Evolutionary conservation across 2,329 filamentous ascomycete species (phyloP).

Genomic region (Aspergillus thermomutatus): DNA sequence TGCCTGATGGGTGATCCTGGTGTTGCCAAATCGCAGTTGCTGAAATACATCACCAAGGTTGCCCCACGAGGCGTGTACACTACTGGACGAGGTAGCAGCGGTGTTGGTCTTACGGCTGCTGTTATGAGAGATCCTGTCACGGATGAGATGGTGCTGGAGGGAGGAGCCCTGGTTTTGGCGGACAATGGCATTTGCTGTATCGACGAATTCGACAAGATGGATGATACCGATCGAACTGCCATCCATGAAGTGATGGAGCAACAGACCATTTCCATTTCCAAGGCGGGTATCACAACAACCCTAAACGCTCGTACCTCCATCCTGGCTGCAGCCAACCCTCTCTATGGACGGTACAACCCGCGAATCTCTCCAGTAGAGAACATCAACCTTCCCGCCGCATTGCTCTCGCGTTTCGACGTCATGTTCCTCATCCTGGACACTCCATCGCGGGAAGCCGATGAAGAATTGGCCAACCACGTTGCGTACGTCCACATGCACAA

Average conservation of each 20-base stretch:
- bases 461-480: conserved; percentile 92
- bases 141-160: conserved; percentile 75
- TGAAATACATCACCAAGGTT: conserved; percentile 98
- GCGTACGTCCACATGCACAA: conserved; percentile 97
- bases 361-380: conserved; percentile 97
- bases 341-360: conserved; percentile 97
- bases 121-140: conserved; percentile 79
- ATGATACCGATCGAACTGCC: conserved; percentile 71
- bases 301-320: conserved; percentile 96
- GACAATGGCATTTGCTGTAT: conserved; percentile 83
- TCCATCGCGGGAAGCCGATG: conserved; percentile 81
- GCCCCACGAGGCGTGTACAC: conserved; percentile 88
- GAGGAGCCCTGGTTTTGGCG: conserved; percentile 72
- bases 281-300: conserved; percentile 93
- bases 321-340: conserved; percentile 90
- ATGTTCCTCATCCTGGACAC: conserved; percentile 96
- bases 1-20: conserved; percentile 99
- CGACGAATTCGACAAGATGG: conserved; percentile 86
- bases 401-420: conserved; percentile 95
- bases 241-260: conserved; percentile 89
- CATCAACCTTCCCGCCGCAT: conserved; percentile 96
- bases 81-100: conserved; percentile 75
- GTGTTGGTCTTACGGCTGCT: conserved; percentile 76
- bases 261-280: conserved; percentile 79
- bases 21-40: conserved; percentile 96